phyloP scores from a whole-genome alignment of 805 yeast genomes.

The Ogataea methanolica region DNA sequence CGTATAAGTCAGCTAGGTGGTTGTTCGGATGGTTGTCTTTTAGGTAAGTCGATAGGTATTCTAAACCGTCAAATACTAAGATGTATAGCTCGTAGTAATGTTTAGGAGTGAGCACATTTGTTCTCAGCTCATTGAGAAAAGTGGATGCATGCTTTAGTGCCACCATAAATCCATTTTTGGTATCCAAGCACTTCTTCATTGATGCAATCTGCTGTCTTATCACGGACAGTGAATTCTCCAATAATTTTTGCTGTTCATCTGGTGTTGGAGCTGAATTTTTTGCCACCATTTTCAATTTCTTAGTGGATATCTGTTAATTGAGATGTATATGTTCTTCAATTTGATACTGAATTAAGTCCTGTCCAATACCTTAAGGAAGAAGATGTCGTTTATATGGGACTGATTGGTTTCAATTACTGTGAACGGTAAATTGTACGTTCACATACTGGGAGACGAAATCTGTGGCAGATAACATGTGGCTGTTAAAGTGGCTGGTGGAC shows the following conservation, averaged over 20 bases:
- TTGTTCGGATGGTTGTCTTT: constrained; percentile 62
- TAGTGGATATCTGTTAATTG: background rate
- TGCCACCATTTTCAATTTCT: constrained; percentile 7
- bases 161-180: constrained; percentile 68
- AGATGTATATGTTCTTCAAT: background rate
- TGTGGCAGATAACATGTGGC: too few species aligned
- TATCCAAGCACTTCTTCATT: constrained; percentile 72
- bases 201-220: constrained; percentile 67
- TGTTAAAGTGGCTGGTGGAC: too few species aligned
- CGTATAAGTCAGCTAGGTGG: constrained; percentile 85
- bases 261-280: constrained; percentile 14
- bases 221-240: constrained; percentile 42
- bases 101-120: constrained; percentile 73
- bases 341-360: too few species aligned
- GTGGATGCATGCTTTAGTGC: constrained; percentile 85
- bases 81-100: constrained; percentile 91
- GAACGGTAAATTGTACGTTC: too few species aligned
- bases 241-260: constrained; percentile 23
- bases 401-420: too few species aligned
- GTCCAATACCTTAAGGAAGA: too few species aligned
- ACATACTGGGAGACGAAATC: too few species aligned
- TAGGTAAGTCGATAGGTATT: constrained; percentile 58
- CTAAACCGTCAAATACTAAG: constrained; percentile 76
- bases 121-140: constrained; percentile 75
- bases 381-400: too few species aligned